These are phyloP conservation scores for Silene latifolia DNA, from an alignment of 148 eudicot genomes.

Conservation along the genomic window DNA sequence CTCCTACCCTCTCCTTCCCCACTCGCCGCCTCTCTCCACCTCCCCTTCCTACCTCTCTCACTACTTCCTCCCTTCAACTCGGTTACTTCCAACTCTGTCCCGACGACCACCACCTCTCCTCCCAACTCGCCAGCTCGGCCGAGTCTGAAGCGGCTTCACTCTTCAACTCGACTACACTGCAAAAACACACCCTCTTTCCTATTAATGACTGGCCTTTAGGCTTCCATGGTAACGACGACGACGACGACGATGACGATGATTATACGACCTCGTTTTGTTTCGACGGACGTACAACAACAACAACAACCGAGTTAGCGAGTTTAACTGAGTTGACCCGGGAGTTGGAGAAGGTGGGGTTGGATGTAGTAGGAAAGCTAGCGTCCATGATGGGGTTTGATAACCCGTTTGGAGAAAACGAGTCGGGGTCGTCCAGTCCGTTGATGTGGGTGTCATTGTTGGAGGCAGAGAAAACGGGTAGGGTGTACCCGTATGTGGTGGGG, in stretches of 20 bases:
- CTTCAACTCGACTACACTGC: conserved; percentile 32
- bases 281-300: conserved; percentile 26
- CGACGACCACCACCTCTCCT: conserved; percentile 34
- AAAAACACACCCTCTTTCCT: conserved; percentile 40
- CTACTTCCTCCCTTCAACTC: conserved; percentile 28
- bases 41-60: conserved; percentile 30
- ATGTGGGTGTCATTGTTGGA: conserved; percentile 54
- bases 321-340: conserved; percentile 47
- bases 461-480: conserved; percentile 26
- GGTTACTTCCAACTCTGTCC: conserved; percentile 67
- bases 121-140: conserved; percentile 52
- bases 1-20: conserved; percentile 64
- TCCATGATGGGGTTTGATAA: conserved; percentile 44
- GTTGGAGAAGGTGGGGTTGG: conserved; percentile 58
- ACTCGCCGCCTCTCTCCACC: conserved; percentile 41
- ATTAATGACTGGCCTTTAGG: conserved; percentile 55
- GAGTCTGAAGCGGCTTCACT: conserved; percentile 51
- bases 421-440: conserved; percentile 39
- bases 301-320: conserved; percentile 8
- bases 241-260: conserved; percentile 29
- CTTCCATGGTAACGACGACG: conserved; percentile 35
- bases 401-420: conserved; percentile 24
- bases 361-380: conserved; percentile 47
- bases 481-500: conserved; percentile 74
- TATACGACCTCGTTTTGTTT: conserved; percentile 43